phyloP scores from a whole-genome alignment of 495 filamentous ascomycete species.

The Penicillium waksmanii region DNA sequence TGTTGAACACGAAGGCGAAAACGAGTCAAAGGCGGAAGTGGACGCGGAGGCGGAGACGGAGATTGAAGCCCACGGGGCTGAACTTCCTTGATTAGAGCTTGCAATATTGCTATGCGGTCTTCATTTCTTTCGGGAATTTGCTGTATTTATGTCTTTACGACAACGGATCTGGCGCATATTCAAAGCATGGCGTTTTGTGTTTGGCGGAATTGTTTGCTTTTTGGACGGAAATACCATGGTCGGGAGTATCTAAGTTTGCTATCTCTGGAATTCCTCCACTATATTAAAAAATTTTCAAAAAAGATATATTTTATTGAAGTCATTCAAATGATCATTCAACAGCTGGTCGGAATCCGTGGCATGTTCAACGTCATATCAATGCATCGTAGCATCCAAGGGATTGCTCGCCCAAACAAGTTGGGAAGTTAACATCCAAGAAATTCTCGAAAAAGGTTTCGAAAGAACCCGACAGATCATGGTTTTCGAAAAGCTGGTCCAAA shows the following conservation, averaged over 20 bases:
- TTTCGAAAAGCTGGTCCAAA: slow-evolving; percentile 9
- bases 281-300: neutral
- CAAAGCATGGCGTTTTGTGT: slow-evolving; percentile 1
- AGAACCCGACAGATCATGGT: slow-evolving; percentile 6
- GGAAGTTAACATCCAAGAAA: slow-evolving; percentile 29
- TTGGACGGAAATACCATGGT: neutral
- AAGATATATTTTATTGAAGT: no score
- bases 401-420: slow-evolving; percentile 19
- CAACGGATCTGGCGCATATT: neutral
- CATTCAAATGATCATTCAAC: no score
- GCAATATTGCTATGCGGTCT: neutral
- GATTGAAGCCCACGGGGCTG: neutral
- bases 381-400: slow-evolving; percentile 2
- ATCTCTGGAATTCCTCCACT: neutral
- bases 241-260: neutral
- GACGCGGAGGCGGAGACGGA: neutral
- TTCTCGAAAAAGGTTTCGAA: slow-evolving; percentile 27
- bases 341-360: neutral
- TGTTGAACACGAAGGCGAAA: slow-evolving; percentile 2
- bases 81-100: neutral
- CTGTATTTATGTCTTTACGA: neutral
- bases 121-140: neutral
- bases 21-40: neutral
- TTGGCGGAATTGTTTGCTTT: neutral
- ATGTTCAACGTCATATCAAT: neutral